These are phyloP conservation scores for Meira nashicola DNA, from an alignment of 1,284 basidiomycete genomes.

Conservation along the genomic window DNA sequence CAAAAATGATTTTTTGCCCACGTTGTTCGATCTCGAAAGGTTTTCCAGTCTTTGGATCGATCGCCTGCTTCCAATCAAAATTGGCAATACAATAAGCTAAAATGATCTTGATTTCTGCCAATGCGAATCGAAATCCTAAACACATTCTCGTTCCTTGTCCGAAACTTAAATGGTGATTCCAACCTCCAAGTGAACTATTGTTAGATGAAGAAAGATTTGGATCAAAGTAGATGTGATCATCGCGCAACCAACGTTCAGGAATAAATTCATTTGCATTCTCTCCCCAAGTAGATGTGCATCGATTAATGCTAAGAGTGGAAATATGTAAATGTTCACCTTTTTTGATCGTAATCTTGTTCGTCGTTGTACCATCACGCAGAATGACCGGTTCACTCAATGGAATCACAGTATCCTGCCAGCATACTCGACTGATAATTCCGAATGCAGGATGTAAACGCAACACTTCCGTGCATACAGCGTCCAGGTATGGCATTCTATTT, in stretches of 20 bases:
- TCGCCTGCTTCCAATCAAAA: not conserved
- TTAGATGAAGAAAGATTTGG: not conserved
- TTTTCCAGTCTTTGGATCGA: no score
- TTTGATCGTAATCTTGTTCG: not conserved
- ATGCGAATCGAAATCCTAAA: not conserved
- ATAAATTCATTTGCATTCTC: not conserved
- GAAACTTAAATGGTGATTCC: not conserved
- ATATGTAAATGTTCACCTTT: constrained; percentile 1
- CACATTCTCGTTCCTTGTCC: not conserved
- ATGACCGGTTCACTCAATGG: not conserved
- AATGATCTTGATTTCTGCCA: constrained; percentile 1
- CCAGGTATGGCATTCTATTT: not conserved
- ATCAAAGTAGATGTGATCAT: constrained; percentile 1
- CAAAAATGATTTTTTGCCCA: no score
- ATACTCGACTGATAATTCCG: not conserved
- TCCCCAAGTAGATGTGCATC: not conserved
- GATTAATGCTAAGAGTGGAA: not conserved
- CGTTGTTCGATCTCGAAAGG: no score
- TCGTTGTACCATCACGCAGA: constrained; percentile 1
- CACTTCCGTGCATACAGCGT: not conserved
- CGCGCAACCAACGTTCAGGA: constrained; percentile 1
- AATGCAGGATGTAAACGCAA: not conserved
- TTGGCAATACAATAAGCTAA: not conserved
- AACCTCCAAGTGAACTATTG: not conserved
- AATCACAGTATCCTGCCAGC: not conserved